These are phyloP conservation scores for Zoysia matrella DNA, from an alignment of 202 grass and related monocot species.

Conservation along the genomic window DNA sequence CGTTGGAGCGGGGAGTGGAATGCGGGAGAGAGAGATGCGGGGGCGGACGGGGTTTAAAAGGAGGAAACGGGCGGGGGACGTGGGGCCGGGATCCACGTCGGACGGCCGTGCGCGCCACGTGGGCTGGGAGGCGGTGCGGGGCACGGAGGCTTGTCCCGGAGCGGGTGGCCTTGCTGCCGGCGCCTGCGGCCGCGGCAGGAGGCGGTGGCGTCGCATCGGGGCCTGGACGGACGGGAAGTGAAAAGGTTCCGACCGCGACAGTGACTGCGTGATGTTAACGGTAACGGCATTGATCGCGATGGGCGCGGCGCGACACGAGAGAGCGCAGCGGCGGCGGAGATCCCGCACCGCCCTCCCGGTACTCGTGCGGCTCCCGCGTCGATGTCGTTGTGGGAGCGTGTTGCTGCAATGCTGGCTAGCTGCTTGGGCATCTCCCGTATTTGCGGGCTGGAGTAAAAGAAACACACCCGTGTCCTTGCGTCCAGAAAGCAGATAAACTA, in stretches of 20 bases:
- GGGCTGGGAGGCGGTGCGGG: constrained; percentile 7
- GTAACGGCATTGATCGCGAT: constrained; percentile 17
- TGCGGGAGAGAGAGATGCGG: constrained; percentile 15
- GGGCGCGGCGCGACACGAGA: neutral
- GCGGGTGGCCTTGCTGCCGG: neutral
- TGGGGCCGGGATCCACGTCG: constrained; percentile 38
- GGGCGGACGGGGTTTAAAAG: constrained; percentile 41
- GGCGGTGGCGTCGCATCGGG: neutral
- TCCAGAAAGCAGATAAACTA: no score
- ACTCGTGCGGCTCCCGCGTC: no score
- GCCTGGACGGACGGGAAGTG: neutral
- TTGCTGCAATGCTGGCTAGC: no score
- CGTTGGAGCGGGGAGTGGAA: neutral
- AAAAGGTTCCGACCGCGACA: neutral
- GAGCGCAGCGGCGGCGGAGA: neutral
- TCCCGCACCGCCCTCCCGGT: neutral
- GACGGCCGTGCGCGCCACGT: constrained; percentile 37
- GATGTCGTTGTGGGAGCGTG: neutral
- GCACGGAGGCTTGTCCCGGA: constrained; percentile 48
- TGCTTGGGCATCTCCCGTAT: no score
- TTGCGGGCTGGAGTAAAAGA: no score
- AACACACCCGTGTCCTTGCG: no score
- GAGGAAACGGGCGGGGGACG: constrained; percentile 39
- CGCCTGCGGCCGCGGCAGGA: neutral
- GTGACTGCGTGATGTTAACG: neutral